Evolutionary conservation across 306 rosid species (phyloP).

Genomic region (Lathyrus sativus): DNA sequence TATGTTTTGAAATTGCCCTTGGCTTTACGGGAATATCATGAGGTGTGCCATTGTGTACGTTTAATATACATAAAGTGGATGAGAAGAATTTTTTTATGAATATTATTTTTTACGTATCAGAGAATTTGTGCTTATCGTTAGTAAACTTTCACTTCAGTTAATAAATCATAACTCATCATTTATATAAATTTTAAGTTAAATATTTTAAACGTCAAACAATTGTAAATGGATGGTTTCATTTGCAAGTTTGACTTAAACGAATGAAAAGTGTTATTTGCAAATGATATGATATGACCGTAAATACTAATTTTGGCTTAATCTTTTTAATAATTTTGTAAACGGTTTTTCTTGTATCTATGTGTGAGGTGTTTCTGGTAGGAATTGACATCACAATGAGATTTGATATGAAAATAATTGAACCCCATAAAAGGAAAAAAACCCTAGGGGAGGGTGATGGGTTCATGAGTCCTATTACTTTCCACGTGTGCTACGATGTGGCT

Average conservation of each 20-base stretch:
- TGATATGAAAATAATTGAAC: conserved; percentile 40
- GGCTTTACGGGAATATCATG: neutral
- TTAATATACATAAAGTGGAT: neutral
- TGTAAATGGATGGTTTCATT: conserved; percentile 6
- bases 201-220: too few species aligned
- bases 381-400: conserved; percentile 5
- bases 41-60: conserved; percentile 24
- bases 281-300: conserved; percentile 1
- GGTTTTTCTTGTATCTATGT: neutral
- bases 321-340: too few species aligned
- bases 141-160: too few species aligned
- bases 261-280: neutral
- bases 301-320: too few species aligned
- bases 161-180: neutral
- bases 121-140: too few species aligned
- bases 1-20: conserved; percentile 37
- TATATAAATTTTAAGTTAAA: neutral
- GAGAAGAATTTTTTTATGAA: too few species aligned
- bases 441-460: conserved; percentile 11
- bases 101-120: too few species aligned
- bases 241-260: conserved; percentile 7
- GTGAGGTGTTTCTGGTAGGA: conserved; percentile 21
- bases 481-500: conserved; percentile 38
- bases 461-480: conserved; percentile 22
- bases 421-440: conserved; percentile 27